phyloP scores from a whole-genome alignment of 1,139 yeast species.

The Kodamaea sp. region DNA sequence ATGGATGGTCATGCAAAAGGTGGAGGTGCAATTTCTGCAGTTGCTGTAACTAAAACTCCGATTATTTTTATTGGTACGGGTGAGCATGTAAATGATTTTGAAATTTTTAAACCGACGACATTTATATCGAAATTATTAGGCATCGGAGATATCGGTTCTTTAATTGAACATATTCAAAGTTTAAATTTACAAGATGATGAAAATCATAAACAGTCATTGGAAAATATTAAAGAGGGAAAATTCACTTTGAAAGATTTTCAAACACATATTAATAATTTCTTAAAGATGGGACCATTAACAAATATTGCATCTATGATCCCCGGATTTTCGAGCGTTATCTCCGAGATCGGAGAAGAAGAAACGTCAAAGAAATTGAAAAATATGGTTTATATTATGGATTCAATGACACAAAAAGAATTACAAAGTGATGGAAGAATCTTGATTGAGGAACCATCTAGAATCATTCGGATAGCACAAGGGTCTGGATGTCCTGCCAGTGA shows the following conservation, averaged over 20 bases:
- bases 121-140: conserved; percentile 89
- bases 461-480: conserved; percentile 91
- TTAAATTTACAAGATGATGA: conserved; percentile 71
- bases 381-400: conserved; percentile 91
- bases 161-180: conserved; percentile 90
- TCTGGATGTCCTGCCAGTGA: conserved; percentile 92
- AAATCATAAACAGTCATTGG: conserved; percentile 80
- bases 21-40: conserved; percentile 99
- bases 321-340: conserved; percentile 81
- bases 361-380: conserved; percentile 75
- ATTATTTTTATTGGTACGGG: conserved; percentile 97
- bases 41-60: conserved; percentile 96
- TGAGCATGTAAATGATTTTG: conserved; percentile 92
- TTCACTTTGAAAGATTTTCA: conserved; percentile 90
- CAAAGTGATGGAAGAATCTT: conserved; percentile 87
- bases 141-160: conserved; percentile 91
- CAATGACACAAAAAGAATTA: conserved; percentile 90
- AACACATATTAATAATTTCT: conserved; percentile 89
- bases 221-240: conserved; percentile 91
- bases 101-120: conserved; percentile 84
- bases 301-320: conserved; percentile 96
- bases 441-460: conserved; percentile 76
- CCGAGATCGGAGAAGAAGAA: conserved; percentile 88
- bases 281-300: conserved; percentile 94
- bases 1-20: conserved; percentile 99